Base-by-base conservation (phyloP, 2,329 filamentous ascomycete species). In the Cordyceps sp. region DNA sequence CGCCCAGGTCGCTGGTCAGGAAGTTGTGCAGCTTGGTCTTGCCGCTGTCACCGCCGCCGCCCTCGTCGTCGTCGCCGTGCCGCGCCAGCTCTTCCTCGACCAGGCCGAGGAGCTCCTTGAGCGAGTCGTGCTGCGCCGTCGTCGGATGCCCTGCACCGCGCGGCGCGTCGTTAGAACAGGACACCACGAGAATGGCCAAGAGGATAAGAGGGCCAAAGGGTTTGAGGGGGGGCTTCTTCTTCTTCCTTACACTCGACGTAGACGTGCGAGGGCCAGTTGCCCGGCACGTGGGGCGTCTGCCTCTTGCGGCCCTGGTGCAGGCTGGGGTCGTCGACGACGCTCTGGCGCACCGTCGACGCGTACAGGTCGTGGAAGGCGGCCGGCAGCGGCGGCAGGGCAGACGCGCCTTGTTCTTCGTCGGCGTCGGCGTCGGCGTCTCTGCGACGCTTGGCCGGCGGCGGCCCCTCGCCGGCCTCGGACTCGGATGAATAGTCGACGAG, bases 181-280 rank as follows among this genome's bases (percentile, higher is more conserved):
- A 15, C 15, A 21, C 13, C 8, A 14, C 22, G 8, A 10, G 15
- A n/a, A n/a, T n/a, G 15, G 10, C 6, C 7, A 13, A n/a, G 7
- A 16, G 22, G 12, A 18, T n/a, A 21, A n/a, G 10, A 22, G 33
- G 23, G 24, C 23, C 17, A n/a, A n/a, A n/a, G n/a, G n/a, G n/a
- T n/a, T n/a, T n/a, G n/a, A n/a, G n/a, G n/a, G n/a, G n/a, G n/a
- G n/a, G n/a, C n/a, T n/a, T n/a, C n/a, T n/a, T n/a, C n/a, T n/a
- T n/a, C n/a, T n/a, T n/a, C 61, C 74, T 57, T 64, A 92, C 90
- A 98, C 59, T 96, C 88, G 35, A 93, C 63, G 52, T 93, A 96
- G 29, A 96, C 51, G 55, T 96, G 88, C 22, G 77, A 84, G 2
- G 88, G 84, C 90, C 90, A 98, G 52, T 85, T 83, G 37, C 90